Evolutionary conservation across 371 early-diverging fungal species (phyloP).

Genomic region (Lichtheimia ornata): DNA sequence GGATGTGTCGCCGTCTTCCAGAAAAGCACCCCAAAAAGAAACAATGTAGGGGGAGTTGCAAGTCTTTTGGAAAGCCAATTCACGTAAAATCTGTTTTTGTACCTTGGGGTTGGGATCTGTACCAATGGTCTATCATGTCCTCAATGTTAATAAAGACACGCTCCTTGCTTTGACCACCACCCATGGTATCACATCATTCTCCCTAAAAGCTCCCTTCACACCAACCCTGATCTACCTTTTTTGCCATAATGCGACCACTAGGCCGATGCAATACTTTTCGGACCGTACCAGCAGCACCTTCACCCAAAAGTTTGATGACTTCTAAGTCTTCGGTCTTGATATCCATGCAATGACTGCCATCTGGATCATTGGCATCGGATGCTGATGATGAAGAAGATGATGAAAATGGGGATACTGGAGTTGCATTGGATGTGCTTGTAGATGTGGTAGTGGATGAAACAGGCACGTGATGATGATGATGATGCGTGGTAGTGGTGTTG

Average conservation of each 20-base stretch:
- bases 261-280: slow-evolving; percentile 82
- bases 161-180: neutral
- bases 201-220: neutral
- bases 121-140: slow-evolving; percentile 54
- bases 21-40: slow-evolving; percentile 91
- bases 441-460: neutral
- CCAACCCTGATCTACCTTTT: slow-evolving; percentile 67
- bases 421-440: slow-evolving; percentile 1
- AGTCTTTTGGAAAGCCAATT: slow-evolving; percentile 83
- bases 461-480: neutral
- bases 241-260: slow-evolving; percentile 86
- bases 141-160: neutral
- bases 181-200: neutral
- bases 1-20: slow-evolving; percentile 82
- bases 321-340: slow-evolving; percentile 63
- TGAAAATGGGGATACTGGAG: slow-evolving; percentile 1
- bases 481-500: neutral
- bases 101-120: slow-evolving; percentile 70
- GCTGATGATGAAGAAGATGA: slow-evolving; percentile 14
- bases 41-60: slow-evolving; percentile 94
- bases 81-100: slow-evolving; percentile 88
- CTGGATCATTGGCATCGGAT: neutral
- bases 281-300: slow-evolving; percentile 95
- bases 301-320: slow-evolving; percentile 75
- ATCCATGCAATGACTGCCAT: slow-evolving; percentile 39